Percentiles rank a stretch among this genome's conserved stretches.
Conservation (phyloP, 2,329 filamentous ascomycete genomes). For the Phialocephala subalpina region DNA sequence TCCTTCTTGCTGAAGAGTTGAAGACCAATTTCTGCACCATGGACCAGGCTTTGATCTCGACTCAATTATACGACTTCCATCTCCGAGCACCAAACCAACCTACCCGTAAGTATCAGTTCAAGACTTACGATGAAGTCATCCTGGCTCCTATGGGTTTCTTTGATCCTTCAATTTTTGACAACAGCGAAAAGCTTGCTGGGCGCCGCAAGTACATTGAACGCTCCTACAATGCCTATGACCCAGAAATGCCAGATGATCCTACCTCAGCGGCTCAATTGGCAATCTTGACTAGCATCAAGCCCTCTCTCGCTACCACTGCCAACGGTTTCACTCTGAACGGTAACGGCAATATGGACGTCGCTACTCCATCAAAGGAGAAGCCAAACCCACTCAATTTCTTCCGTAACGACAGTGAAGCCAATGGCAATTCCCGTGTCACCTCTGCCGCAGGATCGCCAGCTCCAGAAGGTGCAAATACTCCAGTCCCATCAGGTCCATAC, state of each 20-base stretch:
- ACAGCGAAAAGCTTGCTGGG: slow-evolving; percentile 78
- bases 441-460: slow-evolving; percentile 89
- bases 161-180: slow-evolving; percentile 86
- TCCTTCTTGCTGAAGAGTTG: slow-evolving; percentile 90
- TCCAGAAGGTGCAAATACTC: slow-evolving; percentile 78
- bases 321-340: slow-evolving; percentile 46
- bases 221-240: slow-evolving; percentile 94
- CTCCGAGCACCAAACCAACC: slow-evolving; percentile 87
- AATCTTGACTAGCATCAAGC: slow-evolving; percentile 66
- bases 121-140: slow-evolving; percentile 95
- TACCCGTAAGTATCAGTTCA: slow-evolving; percentile 93
- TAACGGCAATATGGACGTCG: slow-evolving; percentile 55
- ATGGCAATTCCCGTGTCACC: slow-evolving; percentile 77
- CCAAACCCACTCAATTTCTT: slow-evolving; percentile 73
- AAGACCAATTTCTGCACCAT: slow-evolving; percentile 94
- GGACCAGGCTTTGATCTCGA: slow-evolving; percentile 87
- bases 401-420: slow-evolving; percentile 66
- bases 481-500: slow-evolving; percentile 60
- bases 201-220: slow-evolving; percentile 84
- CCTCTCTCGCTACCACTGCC: slow-evolving; percentile 57
- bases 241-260: slow-evolving; percentile 86
- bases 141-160: slow-evolving; percentile 97
- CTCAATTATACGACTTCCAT: slow-evolving; percentile 90
- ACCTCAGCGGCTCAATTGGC: slow-evolving; percentile 82
- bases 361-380: slow-evolving; percentile 69